Percentiles rank a stretch among this genome's conserved stretches.
Evolutionary conservation across 2,329 filamentous ascomycete genomes (phyloP).

Genomic region (Arthroderma uncinatum): DNA sequence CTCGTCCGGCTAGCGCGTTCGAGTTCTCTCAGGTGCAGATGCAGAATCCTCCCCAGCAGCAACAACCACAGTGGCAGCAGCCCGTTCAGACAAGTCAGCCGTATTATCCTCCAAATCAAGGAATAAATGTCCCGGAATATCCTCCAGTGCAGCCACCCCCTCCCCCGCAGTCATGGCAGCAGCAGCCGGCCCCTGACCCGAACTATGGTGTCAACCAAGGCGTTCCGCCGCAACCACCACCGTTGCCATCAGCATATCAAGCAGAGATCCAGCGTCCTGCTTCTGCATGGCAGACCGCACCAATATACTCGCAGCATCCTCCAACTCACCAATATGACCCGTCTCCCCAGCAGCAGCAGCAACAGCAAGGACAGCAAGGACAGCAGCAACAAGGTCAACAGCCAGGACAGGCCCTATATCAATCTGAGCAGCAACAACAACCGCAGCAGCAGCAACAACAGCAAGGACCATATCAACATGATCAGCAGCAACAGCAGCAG

Average conservation of each 20-base stretch:
- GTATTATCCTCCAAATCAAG: constrained; percentile 12
- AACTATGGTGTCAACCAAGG: constrained; percentile 17
- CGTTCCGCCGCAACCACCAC: constrained; percentile 32
- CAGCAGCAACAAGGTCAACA: constrained; percentile 8
- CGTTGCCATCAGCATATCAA: constrained; percentile 31
- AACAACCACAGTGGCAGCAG: background rate
- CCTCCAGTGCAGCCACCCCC: constrained; percentile 13
- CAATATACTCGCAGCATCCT: constrained; percentile 24
- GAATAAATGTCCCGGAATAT: constrained; percentile 6
- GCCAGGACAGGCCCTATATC: constrained; percentile 11
- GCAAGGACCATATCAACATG: constrained; percentile 5
- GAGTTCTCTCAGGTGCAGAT: constrained; percentile 18
- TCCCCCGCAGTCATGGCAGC: constrained; percentile 10
- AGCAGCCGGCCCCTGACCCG: constrained; percentile 17
- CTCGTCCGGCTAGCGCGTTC: constrained; percentile 27
- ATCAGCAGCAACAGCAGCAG: constrained; percentile 20
- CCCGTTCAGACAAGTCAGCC: constrained; percentile 10
- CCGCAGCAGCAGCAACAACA: constrained; percentile 12
- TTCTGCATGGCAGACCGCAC: constrained; percentile 11
- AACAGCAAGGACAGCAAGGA: background rate
- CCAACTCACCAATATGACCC: constrained; percentile 26
- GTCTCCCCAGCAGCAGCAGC: constrained; percentile 13
- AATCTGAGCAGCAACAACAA: background rate
- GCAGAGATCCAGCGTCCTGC: constrained; percentile 20
- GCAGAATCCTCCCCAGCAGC: constrained; percentile 14